These are phyloP conservation scores for Luffa aegyptiaca DNA, from an alignment of 306 rosid genomes.

Conservation along the genomic window DNA sequence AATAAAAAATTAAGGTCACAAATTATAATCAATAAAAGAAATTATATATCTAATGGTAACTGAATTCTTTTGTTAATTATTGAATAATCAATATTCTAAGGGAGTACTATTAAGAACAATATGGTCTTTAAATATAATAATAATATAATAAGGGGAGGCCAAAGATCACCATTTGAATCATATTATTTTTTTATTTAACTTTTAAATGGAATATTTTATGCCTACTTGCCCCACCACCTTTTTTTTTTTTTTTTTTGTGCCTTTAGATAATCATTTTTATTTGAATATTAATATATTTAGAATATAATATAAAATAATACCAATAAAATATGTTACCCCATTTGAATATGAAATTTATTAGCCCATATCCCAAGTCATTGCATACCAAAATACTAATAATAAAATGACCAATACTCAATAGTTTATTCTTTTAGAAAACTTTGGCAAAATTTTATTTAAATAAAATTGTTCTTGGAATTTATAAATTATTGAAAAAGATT, in stretches of 20 bases:
- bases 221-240: neutral
- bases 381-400: neutral
- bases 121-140: neutral
- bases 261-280: neutral
- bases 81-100: constrained; percentile 4
- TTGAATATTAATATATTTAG: constrained; percentile 1
- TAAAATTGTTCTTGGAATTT: neutral
- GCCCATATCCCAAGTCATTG: constrained; percentile 8
- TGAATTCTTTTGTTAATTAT: constrained; percentile 2
- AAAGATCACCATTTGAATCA: neutral
- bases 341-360: neutral
- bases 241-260: neutral
- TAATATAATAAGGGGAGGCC: neutral
- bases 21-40: neutral
- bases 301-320: neutral
- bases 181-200: neutral
- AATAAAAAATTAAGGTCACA: neutral
- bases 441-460: neutral
- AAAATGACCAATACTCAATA: neutral
- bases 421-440: neutral
- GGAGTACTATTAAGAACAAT: neutral
- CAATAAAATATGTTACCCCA: constrained; percentile 2
- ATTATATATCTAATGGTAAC: neutral
- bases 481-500: neutral
- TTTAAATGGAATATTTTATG: neutral